Evolutionary conservation across 257 asterid genomes (phyloP).

Genomic region (Solanum neorickii): DNA sequence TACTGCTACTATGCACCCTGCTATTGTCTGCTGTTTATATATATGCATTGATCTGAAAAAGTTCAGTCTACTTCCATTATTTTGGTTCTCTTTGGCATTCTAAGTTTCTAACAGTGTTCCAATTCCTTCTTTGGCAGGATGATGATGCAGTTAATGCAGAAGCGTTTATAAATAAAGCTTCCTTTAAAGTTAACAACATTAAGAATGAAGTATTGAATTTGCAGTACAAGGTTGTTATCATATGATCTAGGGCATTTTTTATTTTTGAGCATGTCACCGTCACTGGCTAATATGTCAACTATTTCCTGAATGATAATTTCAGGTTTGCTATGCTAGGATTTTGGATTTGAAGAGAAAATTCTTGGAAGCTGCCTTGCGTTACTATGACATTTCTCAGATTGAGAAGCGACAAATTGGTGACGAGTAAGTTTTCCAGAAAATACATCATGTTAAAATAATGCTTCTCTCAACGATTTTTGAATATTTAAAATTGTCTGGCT

Average conservation of each 20-base stretch:
- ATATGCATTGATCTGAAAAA: neutral
- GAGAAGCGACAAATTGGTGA: constrained; percentile 95
- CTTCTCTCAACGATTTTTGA: neutral
- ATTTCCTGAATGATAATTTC: constrained; percentile 3
- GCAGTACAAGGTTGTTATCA: constrained; percentile 66
- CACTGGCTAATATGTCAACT: neutral
- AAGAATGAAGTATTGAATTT: constrained; percentile 83
- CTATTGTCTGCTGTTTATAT: neutral
- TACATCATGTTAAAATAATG: neutral
- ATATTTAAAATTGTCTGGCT: neutral
- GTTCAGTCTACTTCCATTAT: neutral
- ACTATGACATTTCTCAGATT: constrained; percentile 93
- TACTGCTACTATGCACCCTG: neutral
- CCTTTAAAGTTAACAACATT: constrained; percentile 87
- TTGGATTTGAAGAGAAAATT: constrained; percentile 94
- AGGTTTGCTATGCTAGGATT: constrained; percentile 98
- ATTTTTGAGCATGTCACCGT: neutral
- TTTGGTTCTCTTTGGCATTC: neutral
- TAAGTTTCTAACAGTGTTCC: neutral
- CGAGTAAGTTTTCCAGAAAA: constrained; percentile 46
- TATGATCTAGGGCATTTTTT: neutral
- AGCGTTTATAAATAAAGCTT: constrained; percentile 94
- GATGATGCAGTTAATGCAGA: constrained; percentile 98
- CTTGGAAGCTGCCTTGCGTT: constrained; percentile 96
- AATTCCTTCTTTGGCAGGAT: constrained; percentile 44